These are phyloP conservation scores for Athelia sp. DNA, from an alignment of 1,284 basidiomycete species.

Conservation along the genomic window DNA sequence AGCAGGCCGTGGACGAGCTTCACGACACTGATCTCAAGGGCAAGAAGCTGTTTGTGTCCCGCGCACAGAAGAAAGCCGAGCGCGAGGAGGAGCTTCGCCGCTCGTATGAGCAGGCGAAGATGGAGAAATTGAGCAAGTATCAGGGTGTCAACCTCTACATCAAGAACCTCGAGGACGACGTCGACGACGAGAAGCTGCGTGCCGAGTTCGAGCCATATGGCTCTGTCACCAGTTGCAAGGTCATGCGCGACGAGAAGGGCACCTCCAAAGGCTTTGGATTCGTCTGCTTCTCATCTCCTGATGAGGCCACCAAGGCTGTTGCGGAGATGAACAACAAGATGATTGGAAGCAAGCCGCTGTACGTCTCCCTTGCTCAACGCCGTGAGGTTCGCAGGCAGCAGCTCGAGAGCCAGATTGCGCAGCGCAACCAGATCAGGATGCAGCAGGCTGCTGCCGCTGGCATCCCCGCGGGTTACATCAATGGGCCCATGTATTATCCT, in stretches of 20 bases:
- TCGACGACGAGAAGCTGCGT: slow-evolving; percentile 93
- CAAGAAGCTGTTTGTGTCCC: slow-evolving; percentile 92
- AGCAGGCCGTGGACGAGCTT: slow-evolving; percentile 85
- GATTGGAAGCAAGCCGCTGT: slow-evolving; percentile 97
- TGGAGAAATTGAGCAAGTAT: slow-evolving; percentile 98
- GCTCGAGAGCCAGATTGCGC: slow-evolving; percentile 96
- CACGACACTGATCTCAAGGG: slow-evolving; percentile 87
- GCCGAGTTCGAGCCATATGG: slow-evolving; percentile 97
- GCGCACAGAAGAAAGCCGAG: slow-evolving; percentile 98
- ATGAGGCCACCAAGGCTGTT: slow-evolving; percentile 99
- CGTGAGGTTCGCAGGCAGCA: slow-evolving; percentile 98
- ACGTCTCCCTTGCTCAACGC: slow-evolving; percentile 98
- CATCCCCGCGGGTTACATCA: slow-evolving; percentile 78
- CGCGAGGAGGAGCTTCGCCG: slow-evolving; percentile 95
- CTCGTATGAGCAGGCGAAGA: slow-evolving; percentile 93
- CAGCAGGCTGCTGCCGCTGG: slow-evolving; percentile 89
- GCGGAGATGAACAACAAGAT: slow-evolving; percentile 99
- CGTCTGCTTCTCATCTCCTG: slow-evolving; percentile 97
- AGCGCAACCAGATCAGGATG: slow-evolving; percentile 93
- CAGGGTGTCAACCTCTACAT: slow-evolving; percentile 99
- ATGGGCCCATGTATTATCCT: slow-evolving; percentile 85
- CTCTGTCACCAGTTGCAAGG: slow-evolving; percentile 96
- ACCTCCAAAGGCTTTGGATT: slow-evolving; percentile 97
- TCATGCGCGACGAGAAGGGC: slow-evolving; percentile 96
- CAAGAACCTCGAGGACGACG: slow-evolving; percentile 95